phyloP scores from a whole-genome alignment of 805 yeast genomes.

The Schwanniomyces sp. region DNA sequence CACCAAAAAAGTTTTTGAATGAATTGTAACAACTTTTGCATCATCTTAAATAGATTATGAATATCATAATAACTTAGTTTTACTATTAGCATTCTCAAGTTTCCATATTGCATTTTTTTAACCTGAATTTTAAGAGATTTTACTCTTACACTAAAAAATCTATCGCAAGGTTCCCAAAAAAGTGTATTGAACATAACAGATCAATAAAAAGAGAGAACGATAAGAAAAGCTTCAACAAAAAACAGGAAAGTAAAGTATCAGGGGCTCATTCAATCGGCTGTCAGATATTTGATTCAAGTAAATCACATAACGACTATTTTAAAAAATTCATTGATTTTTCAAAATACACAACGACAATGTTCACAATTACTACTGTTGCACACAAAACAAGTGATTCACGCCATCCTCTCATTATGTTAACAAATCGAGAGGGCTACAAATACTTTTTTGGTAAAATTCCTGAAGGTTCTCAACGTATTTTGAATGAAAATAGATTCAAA shows the following conservation, averaged over 20 bases:
- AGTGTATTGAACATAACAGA: background rate
- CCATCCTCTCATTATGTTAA: constrained; percentile 56
- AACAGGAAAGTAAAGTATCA: background rate
- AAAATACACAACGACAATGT: constrained; percentile 35
- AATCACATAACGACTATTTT: constrained; percentile 6
- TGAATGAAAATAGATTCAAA: constrained; percentile 59
- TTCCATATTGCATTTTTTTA: constrained; percentile 6
- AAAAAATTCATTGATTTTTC: constrained; percentile 11
- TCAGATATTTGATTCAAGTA: constrained; percentile 5
- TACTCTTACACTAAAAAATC: constrained; percentile 6
- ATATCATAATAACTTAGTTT: background rate
- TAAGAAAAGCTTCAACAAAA: constrained; percentile 1
- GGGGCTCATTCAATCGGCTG: constrained; percentile 11
- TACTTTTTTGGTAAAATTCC: constrained; percentile 77
- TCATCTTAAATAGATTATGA: background rate
- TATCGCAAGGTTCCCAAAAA: background rate
- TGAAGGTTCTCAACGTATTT: constrained; percentile 82
- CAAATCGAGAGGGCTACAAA: constrained; percentile 48
- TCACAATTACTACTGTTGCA: constrained; percentile 49
- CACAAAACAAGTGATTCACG: constrained; percentile 56
- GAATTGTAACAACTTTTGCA: background rate
- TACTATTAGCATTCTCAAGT: background rate
- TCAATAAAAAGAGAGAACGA: background rate
- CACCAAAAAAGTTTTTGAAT: background rate
- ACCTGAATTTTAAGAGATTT: constrained; percentile 5